phyloP scores from a whole-genome alignment of 2,329 filamentous ascomycete species.

The Bipolaris zeicola region DNA sequence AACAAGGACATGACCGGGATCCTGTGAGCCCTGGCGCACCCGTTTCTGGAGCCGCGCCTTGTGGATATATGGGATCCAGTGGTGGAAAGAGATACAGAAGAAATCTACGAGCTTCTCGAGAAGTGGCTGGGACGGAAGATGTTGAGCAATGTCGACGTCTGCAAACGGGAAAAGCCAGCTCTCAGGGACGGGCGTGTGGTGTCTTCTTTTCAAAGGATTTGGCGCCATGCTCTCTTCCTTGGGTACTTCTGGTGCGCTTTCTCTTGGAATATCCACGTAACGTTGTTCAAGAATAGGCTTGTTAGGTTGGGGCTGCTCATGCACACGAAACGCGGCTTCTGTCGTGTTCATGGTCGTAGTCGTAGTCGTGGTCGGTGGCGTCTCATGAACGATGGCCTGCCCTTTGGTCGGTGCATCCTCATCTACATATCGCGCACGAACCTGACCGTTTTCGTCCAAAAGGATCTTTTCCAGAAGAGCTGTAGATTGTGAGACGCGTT shows the following conservation, averaged over 20 bases:
- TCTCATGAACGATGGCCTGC: neutral
- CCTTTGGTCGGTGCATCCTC: constrained; percentile 1
- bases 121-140: constrained; percentile 34
- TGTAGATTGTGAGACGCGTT: constrained; percentile 21
- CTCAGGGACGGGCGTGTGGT: constrained; percentile 20
- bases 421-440: constrained; percentile 29
- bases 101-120: constrained; percentile 37
- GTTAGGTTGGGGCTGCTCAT: constrained; percentile 5
- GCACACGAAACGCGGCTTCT: constrained; percentile 5
- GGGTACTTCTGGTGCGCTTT: neutral
- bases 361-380: neutral
- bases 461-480: constrained; percentile 41
- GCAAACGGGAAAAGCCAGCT: constrained; percentile 28
- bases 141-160: constrained; percentile 30
- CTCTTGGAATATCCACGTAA: neutral
- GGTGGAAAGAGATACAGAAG: constrained; percentile 42
- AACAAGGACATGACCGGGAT: constrained; percentile 29
- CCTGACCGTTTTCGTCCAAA: constrained; percentile 33
- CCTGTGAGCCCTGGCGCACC: constrained; percentile 24
- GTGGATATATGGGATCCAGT: constrained; percentile 44
- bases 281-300: neutral
- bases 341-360: neutral
- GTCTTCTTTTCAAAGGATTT: constrained; percentile 36
- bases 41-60: constrained; percentile 36
- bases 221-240: neutral